Percentiles rank a stretch among this genome's conserved stretches.
phyloP scores from a whole-genome alignment of 192 early-diverging fungal genomes.

The Linnemannia zychae region DNA sequence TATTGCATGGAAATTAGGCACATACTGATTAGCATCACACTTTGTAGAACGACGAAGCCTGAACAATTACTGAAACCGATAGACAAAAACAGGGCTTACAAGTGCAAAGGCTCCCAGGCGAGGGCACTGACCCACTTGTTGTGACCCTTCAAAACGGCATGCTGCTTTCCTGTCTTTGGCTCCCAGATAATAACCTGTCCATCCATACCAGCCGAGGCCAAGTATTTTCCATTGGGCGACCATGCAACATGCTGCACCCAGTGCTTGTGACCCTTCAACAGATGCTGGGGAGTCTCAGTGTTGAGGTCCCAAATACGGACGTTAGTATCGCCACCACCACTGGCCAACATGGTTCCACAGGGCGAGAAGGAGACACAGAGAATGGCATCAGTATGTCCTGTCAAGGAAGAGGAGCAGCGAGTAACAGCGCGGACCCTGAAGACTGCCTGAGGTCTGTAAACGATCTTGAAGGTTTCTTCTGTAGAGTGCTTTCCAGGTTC shows the following conservation, averaged over 20 bases:
- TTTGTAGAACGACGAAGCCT: not conserved
- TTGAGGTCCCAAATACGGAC: slow-evolving; percentile 98
- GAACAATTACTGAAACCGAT: not conserved
- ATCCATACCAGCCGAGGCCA: slow-evolving; percentile 97
- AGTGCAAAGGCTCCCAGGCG: slow-evolving; percentile 94
- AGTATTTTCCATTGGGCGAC: slow-evolving; percentile 87
- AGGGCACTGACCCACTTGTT: slow-evolving; percentile 90
- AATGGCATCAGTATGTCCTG: slow-evolving; percentile 95
- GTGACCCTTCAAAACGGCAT: slow-evolving; percentile 83
- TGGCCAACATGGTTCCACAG: slow-evolving; percentile 91
- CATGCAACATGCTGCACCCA: slow-evolving; percentile 96
- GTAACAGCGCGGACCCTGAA: slow-evolving; percentile 95
- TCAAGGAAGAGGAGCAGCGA: slow-evolving; percentile 90
- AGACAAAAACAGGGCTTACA: slow-evolving; percentile 59
- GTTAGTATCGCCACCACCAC: slow-evolving; percentile 94
- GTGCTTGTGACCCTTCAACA: slow-evolving; percentile 79
- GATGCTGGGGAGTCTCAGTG: slow-evolving; percentile 91
- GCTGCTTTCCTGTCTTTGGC: slow-evolving; percentile 82
- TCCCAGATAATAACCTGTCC: slow-evolving; percentile 91
- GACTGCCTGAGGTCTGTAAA: slow-evolving; percentile 95
- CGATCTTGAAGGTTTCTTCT: slow-evolving; percentile 91
- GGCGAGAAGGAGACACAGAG: slow-evolving; percentile 91
- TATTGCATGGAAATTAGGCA: slow-evolving; percentile 8
- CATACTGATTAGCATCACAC: not conserved
- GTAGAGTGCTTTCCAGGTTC: slow-evolving; percentile 81